Conservation (phyloP, 257 asterid genomes). For the Solanum piurae region DNA sequence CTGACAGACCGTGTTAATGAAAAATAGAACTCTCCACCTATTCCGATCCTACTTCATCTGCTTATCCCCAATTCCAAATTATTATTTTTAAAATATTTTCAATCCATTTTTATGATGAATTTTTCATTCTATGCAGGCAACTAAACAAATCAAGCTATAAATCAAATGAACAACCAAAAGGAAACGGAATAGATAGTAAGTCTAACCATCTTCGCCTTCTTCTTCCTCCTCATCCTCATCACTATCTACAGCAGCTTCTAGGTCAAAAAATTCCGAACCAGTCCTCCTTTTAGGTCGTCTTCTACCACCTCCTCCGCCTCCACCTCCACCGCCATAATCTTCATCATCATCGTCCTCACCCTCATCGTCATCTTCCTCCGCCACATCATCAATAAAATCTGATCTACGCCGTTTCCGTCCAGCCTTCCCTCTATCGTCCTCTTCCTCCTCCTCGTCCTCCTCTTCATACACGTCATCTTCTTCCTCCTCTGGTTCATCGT, state of each 20-base stretch:
- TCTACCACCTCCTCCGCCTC: slow-evolving; percentile 15
- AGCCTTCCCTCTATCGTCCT: slow-evolving; percentile 55
- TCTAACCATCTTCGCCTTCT: slow-evolving; percentile 86
- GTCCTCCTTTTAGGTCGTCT: slow-evolving; percentile 33
- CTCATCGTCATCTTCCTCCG: slow-evolving; percentile 81
- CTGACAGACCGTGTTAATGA: background rate
- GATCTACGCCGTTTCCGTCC: slow-evolving; percentile 61
- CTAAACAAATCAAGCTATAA: background rate
- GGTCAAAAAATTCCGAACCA: slow-evolving; percentile 51
- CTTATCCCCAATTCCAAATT: background rate
- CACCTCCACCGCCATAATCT: slow-evolving; percentile 26
- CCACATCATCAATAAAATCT: slow-evolving; percentile 60
- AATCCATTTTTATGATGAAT: background rate
- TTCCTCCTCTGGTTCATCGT: slow-evolving; percentile 28
- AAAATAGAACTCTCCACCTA: background rate
- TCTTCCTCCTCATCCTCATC: slow-evolving; percentile 94
- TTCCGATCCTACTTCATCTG: background rate
- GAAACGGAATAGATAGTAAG: background rate
- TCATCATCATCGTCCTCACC: slow-evolving; percentile 55
- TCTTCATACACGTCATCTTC: slow-evolving; percentile 63
- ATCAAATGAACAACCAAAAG: background rate
- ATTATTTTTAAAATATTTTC: background rate
- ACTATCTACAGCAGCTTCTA: slow-evolving; percentile 71
- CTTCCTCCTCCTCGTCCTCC: slow-evolving; percentile 56
- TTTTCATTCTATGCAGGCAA: background rate